Base-by-base conservation (phyloP, 2,329 filamentous ascomycete species). In the Corynespora cassiicola region DNA sequence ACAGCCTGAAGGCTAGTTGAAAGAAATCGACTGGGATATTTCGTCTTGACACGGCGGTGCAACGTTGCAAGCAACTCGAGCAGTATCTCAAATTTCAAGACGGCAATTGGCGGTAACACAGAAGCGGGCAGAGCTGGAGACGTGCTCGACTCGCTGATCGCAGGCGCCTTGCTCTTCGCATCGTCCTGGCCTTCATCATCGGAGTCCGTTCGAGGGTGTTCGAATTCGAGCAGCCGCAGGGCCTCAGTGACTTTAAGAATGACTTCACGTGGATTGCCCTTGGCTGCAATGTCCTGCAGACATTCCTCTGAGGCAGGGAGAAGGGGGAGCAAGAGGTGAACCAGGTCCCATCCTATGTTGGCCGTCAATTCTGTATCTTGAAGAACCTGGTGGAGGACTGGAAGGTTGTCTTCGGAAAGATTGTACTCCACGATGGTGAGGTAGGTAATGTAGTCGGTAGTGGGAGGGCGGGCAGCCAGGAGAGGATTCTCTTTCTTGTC, bases 281-380 rank as follows among this genome's bases (percentile, higher is more conserved):
- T 75, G 16, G 84, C 80, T 20, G 88, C 88, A 35, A 92, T 84
- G 19, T 85, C 87, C 61, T 86, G 80, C 11, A 92, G 75, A 60
- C 88, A 90, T 30, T 76, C 68, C 52, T 87, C 83, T n/a, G 84
- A 85, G 3, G 75, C 72, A 2, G 81, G 80, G 1, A 86, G 76
- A 5, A 90, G 70, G 22, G 81, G 76, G 16, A 90, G 75, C 4
- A 94, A 78, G 58, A 89, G 81, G 60, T 87, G 85, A 15, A 94
- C 85, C 34, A 92, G 72, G 63, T 94, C 88, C 88, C 88, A 94
- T 32, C 88, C 88, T 55, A 92, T 90, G 39, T 89, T 86, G 44
- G 80, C 80, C 3, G 87, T 88, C 39, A 91, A 73, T 41, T 80
- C 75, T 7, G 76, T 74, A 74, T 88, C 82, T 63, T 87, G 81